Evolutionary conservation across 2,329 filamentous ascomycete species (phyloP), one percentile per base, ranked within the genome.

Genomic region (Ophiocordyceps australis): DNA sequence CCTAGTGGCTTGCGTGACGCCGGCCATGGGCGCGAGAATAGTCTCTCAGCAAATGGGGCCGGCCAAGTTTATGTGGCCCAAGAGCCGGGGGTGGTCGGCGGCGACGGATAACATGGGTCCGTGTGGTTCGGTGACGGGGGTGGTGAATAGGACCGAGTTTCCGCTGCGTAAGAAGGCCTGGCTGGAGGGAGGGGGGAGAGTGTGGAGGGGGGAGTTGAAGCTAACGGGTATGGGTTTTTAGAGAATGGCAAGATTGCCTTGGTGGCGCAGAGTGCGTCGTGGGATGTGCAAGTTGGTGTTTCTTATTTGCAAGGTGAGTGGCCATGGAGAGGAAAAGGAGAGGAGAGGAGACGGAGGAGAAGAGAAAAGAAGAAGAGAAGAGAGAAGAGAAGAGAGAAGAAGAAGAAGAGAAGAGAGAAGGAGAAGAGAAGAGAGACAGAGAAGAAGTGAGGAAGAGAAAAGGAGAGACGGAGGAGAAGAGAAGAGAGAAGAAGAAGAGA

Each of bases 261-360:
- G 4, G 59, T 64, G 6, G 57, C 62, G 13, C 64, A 70, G 23
- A 60, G 69, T 30, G 62, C 69, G 26, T 63, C 65, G 5, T 70
- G 56, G 38, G 52, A 59, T 21, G 45, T 68, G 14, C 53, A 60
- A 26, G 50, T 73, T 13, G 54, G 58, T 27, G 55, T 73, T 27
- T 62, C 67, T 0, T 61, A 65, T 32, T 43, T 45, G 5, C 49
- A 58, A 27, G 49, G 66, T 67, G 44, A 16, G 24, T n/a, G n/a
- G n/a, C n/a, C n/a, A n/a, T n/a, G n/a, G n/a, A n/a, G n/a, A n/a
- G n/a, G n/a, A n/a, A n/a, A n/a, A n/a, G n/a, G n/a, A n/a, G n/a
- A n/a, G n/a, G n/a, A n/a, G n/a, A n/a, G n/a, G n/a, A n/a, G n/a
- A n/a, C n/a, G n/a, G n/a, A n/a, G n/a, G n/a, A n/a, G n/a, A n/a